Base-by-base conservation (phyloP, 2,329 filamentous ascomycete genomes). In the Sporothrix brunneoviolacea region DNA sequence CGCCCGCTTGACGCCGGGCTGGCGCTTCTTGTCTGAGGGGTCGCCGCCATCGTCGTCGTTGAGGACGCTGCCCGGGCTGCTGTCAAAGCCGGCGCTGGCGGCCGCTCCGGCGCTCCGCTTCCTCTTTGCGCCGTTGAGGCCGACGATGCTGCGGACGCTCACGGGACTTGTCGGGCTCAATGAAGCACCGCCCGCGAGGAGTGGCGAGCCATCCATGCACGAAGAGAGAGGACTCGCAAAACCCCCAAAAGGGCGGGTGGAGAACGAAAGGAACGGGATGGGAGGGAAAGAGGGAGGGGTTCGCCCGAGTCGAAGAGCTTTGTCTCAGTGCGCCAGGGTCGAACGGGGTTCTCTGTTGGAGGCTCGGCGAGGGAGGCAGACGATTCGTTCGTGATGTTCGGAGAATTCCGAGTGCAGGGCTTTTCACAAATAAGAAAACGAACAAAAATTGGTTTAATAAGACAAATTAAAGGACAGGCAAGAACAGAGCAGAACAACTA, bases 1-100 rank as follows among this genome's bases (percentile, higher is more conserved):
- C 6, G 87, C 87, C 60, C 88, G 77, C 71, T 91, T 89, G 43
- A 85, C 82, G 49, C 82, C 82, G 22, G 82, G 82, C 58, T 83
- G 79, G 54, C 81, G 75, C 66, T 80, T 81, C 67, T 79, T 79
- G 60, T 82, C 79, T 41, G 72, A 67, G 47, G 77, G 74, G 43
- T 71, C 69, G 44, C 71, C 65, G 50, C 81, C 73, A 24, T 81
- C 78, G 52, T 82, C 80, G 52, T 81, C 73, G 51, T 76, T 76
- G 51, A 73, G 74, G 44, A 74, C 70, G 60, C 78, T 83, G 22
- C 74, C 79, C 4, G 80, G 80, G 57, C 80, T 83, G 63, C 79
- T 83, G 52, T 83, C 80, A 54, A 78, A 68, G 22, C 65, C 65
- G 19, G 65, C 64, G 30, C 55, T 53, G 16, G 19, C 48, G 0